These are phyloP conservation scores for Rhizopus microsporus DNA, from an alignment of 371 early-diverging fungal species.

Conservation along the genomic window DNA sequence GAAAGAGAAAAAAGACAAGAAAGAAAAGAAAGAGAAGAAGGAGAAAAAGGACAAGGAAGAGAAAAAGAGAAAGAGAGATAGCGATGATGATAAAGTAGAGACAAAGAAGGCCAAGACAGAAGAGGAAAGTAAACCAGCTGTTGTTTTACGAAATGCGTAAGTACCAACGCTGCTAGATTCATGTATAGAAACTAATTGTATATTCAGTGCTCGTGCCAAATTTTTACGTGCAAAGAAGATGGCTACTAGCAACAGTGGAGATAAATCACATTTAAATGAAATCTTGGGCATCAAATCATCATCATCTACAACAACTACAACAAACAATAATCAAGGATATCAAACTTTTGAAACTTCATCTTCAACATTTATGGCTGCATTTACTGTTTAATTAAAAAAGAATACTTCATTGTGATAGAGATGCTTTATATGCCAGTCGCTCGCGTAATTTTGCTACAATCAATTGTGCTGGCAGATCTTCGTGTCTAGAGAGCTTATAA, in stretches of 20 bases:
- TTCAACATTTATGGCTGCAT: constrained; percentile 27
- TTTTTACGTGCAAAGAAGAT: constrained; percentile 72
- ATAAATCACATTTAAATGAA: constrained; percentile 51
- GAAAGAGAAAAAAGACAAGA: constrained; percentile 26
- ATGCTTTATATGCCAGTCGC: constrained; percentile 13
- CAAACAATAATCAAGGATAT: background rate
- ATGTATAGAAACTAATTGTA: background rate
- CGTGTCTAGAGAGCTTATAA: constrained; percentile 12
- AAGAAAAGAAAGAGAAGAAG: constrained; percentile 21
- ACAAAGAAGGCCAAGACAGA: constrained; percentile 35
- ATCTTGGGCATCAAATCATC: constrained; percentile 55
- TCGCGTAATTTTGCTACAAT: constrained; percentile 19
- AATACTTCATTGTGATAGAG: constrained; percentile 3
- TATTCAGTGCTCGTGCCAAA: constrained; percentile 65
- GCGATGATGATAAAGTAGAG: constrained; percentile 33
- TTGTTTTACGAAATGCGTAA: constrained; percentile 58
- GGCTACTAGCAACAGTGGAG: constrained; percentile 45
- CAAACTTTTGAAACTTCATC: constrained; percentile 13
- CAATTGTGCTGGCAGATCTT: background rate
- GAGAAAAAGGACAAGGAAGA: constrained; percentile 36
- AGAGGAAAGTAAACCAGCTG: constrained; percentile 28
- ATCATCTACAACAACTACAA: background rate
- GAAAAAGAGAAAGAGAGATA: constrained; percentile 36
- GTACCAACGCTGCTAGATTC: constrained; percentile 13
- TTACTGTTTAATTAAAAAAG: constrained; percentile 16